Evolutionary conservation across 140 eudicot genomes (phyloP).

Genomic region (Anethum foeniculum): DNA sequence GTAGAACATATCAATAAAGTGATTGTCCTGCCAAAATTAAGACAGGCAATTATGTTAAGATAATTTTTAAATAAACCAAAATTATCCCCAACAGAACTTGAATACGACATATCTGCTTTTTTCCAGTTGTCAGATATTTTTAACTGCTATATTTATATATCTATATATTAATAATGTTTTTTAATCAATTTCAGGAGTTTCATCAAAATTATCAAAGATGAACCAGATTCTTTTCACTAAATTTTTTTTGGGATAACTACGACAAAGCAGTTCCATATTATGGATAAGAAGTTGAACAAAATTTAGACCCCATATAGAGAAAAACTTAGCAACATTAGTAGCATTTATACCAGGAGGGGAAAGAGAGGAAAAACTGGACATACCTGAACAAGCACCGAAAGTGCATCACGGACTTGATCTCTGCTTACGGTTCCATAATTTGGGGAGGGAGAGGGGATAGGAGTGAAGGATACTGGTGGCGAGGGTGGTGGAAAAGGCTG

Average conservation of each 20-base stretch:
- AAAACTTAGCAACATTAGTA: neutral
- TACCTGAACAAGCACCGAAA: conserved; percentile 61
- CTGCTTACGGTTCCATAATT: conserved; percentile 50
- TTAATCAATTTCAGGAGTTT: neutral
- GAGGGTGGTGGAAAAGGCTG: conserved; percentile 96
- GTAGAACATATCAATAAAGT: conserved; percentile 43
- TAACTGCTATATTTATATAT: neutral
- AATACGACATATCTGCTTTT: neutral
- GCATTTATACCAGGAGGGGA: neutral
- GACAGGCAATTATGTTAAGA: neutral
- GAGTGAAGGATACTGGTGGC: conserved; percentile 77
- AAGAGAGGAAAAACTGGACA: neutral
- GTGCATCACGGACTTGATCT: conserved; percentile 75
- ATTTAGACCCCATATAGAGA: neutral
- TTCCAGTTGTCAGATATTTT: neutral
- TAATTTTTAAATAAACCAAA: neutral
- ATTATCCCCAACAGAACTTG: neutral
- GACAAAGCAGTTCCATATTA: neutral
- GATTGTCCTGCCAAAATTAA: conserved; percentile 38
- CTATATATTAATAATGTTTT: neutral
- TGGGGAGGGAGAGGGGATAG: conserved; percentile 34
- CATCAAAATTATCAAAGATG: neutral
- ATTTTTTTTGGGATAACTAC: neutral
- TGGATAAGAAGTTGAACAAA: neutral
- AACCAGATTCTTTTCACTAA: neutral